Base-by-base conservation (phyloP, 768 basidiomycete species). In the Collybiopsis luxurians region DNA sequence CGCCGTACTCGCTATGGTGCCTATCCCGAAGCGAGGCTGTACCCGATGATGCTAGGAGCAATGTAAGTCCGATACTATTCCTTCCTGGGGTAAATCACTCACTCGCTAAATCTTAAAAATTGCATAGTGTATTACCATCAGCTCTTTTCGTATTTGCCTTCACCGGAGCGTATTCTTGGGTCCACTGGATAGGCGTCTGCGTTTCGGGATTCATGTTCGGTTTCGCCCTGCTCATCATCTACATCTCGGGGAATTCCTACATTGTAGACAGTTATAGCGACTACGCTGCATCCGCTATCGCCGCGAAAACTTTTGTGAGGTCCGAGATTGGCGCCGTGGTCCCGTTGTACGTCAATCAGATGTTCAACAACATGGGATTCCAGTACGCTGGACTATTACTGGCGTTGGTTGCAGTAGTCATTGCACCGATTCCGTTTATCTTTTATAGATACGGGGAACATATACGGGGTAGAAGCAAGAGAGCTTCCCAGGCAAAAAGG, bases 141-240 rank as follows among this genome's bases (percentile, higher is more conserved):
- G 72, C 74, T 5, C 68, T 79, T 11, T 76, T 79, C 65, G 67
- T 77, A 46, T 76, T 80, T 57, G 76, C 76, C 1, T 76, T 75
- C 63, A 76, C 76, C 11, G 76, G 76, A 15, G 76, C 67, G n/a
- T 77, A 74, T 58, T 45, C 60, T 12, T 62, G 60, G 56, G 73
- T 78, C 0, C 70, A 76, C 61, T 77, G 72, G 69, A 74, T 76
- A 5, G 72, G 67, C 63, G 71, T 71, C 15, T 73, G 71, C 45
- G 67, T 75, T 38, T 65, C 73, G 7, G 73, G 75, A 19, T 64
- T 64, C 38, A 53, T 76, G 38, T 75, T 77, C 55, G 76, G 77
- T 12, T 69, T 75, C 49, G 71, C 73, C 42, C 73, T 78, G 71
- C 73, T 75, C 61, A 62, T 76, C 52, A 58, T 78, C 58, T 79